Evolutionary conservation across 2,329 filamentous ascomycete species (phyloP).

Genomic region (Fusarium chlamydosporum): DNA sequence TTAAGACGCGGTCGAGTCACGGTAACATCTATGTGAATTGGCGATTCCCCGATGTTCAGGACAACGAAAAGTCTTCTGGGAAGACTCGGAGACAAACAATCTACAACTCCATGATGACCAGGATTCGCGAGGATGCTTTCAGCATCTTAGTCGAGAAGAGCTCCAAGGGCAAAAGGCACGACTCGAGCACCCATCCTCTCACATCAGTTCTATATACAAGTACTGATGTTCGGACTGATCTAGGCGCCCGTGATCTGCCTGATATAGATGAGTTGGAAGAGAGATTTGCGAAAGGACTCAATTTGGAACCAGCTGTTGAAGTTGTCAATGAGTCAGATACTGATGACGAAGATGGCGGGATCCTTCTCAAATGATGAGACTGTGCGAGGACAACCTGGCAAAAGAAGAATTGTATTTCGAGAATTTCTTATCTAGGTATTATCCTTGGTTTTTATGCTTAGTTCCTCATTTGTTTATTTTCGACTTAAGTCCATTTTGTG

Average conservation of each 20-base stretch:
- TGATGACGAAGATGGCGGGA: conserved; percentile 42
- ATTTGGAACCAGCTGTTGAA: conserved; percentile 7
- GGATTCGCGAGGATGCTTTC: conserved; percentile 51
- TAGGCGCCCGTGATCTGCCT: conserved; percentile 12
- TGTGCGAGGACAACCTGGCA: neutral
- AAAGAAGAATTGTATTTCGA: neutral
- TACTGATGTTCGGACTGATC: conserved; percentile 33
- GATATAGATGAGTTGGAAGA: conserved; percentile 39
- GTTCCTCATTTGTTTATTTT: neutral
- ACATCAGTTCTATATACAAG: conserved; percentile 12
- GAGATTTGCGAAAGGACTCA: conserved; percentile 22
- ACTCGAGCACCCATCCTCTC: conserved; percentile 52
- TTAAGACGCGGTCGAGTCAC: conserved; percentile 53
- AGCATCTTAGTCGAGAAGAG: conserved; percentile 49
- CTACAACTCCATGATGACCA: conserved; percentile 48
- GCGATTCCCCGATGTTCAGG: conserved; percentile 55
- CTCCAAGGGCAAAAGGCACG: conserved; percentile 49
- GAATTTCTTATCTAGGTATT: neutral
- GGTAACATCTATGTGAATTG: conserved; percentile 59
- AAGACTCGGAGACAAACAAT: conserved; percentile 40
- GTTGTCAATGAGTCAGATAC: conserved; percentile 15
- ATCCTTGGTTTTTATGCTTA: neutral
- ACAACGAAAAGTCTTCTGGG: conserved; percentile 10
- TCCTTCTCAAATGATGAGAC: neutral
- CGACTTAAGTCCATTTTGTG: neutral